phyloP scores from a whole-genome alignment of 1,284 basidiomycete genomes.

The Stygiomarasmius scandens region DNA sequence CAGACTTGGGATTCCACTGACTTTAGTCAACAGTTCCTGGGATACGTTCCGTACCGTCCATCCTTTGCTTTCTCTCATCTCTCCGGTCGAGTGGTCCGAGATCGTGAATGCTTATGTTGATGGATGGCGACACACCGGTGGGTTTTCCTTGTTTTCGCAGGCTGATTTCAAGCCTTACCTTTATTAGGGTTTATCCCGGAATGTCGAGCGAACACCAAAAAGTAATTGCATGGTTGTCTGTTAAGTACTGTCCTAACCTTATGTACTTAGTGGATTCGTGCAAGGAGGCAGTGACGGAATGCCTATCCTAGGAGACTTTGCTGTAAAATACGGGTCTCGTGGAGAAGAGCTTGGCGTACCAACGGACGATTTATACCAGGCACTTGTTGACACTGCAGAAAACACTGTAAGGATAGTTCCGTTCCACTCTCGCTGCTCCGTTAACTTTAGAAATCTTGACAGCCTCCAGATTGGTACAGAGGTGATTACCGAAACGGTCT shows the following conservation, averaged over 20 bases:
- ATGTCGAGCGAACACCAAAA: slow-evolving; percentile 50
- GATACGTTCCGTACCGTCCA: slow-evolving; percentile 54
- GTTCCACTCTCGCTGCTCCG: background rate
- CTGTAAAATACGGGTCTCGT: slow-evolving; percentile 43
- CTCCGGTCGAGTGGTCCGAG: slow-evolving; percentile 46
- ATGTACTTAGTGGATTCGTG: slow-evolving; percentile 46
- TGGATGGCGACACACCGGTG: slow-evolving; percentile 51
- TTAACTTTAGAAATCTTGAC: slow-evolving; percentile 8
- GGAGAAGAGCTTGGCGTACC: slow-evolving; percentile 43
- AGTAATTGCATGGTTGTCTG: slow-evolving; percentile 31
- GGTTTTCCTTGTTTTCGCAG: background rate
- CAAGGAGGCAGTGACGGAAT: slow-evolving; percentile 53
- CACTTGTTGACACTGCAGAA: slow-evolving; percentile 51
- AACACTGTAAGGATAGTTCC: slow-evolving; percentile 40
- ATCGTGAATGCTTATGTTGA: slow-evolving; percentile 52
- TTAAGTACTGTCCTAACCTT: no score
- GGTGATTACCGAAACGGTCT: slow-evolving; percentile 28
- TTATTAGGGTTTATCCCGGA: slow-evolving; percentile 47
- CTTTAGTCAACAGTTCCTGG: slow-evolving; percentile 42
- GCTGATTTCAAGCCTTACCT: no score
- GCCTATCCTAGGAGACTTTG: slow-evolving; percentile 54
- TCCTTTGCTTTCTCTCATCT: slow-evolving; percentile 45
- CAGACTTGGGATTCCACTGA: background rate
- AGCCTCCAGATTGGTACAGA: slow-evolving; percentile 52
- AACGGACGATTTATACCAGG: slow-evolving; percentile 48